Conservation (phyloP, 192 early-diverging fungal genomes). For the Funneliformis geosporum region DNA sequence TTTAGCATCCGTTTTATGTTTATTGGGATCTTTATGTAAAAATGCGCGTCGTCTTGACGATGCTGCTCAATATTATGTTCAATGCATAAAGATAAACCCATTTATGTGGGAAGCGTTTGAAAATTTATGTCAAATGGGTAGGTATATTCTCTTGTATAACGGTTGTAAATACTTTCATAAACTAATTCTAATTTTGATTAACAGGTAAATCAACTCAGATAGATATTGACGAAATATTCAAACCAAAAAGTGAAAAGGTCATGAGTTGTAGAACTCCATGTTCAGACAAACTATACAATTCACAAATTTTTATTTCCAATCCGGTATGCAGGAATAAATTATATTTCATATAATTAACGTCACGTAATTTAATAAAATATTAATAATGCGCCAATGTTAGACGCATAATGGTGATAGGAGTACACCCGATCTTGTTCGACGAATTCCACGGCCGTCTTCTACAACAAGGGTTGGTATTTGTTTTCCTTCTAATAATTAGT, state of each 20-base stretch:
- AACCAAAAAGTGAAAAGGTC: conserved; percentile 8
- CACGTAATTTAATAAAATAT: neutral
- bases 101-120: conserved; percentile 57
- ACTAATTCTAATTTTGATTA: neutral
- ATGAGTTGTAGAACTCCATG: conserved; percentile 2
- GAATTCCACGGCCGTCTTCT: neutral
- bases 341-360: no score
- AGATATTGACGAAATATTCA: conserved; percentile 28
- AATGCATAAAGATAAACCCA: conserved; percentile 44
- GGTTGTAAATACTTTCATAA: neutral
- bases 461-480: neutral
- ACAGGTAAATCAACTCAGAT: conserved; percentile 29
- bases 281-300: conserved; percentile 4
- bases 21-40: conserved; percentile 36
- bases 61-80: conserved; percentile 44
- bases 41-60: conserved; percentile 37
- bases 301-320: conserved; percentile 1
- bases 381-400: neutral
- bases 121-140: conserved; percentile 53
- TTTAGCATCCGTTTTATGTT: conserved; percentile 28
- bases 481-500: neutral
- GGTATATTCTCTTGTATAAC: conserved; percentile 35
- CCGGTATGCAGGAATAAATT: neutral
- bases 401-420: neutral
- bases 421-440: neutral